Base-by-base conservation (phyloP, 345 rosid species). In the Stellera chamaejasme region DNA sequence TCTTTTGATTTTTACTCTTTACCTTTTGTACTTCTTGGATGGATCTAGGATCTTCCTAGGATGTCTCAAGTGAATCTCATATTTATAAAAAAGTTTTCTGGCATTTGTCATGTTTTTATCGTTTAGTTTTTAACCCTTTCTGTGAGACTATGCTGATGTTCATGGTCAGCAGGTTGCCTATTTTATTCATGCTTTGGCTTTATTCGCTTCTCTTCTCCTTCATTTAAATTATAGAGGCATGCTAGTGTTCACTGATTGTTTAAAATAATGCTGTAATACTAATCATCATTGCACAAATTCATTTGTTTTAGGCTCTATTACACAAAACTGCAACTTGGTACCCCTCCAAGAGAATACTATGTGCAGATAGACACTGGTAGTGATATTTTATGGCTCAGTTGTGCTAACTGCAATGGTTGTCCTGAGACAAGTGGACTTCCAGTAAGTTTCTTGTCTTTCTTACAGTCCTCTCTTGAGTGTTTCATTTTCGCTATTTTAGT, bases 291-390 rank as follows among this genome's bases (percentile, higher is more conserved):
- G 4, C 10, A 50, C 43, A 27, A 44, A 15, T 54, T 27, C 54
- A 48, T 28, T 44, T 13, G 43, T 49, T 36, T 43, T 63, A 90
- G 97, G 77, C 88, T 90, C 59, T 87, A 90, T 65, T 90, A 75
- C 28, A 83, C 97, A 52, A 84, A 65, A 60, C 52, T 90, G 61
- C 82, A 77, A 65, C 50, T 90, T 69, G 97, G 97, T 52, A 66
- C 79, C 67, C 97, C 95, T 53, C 79, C 97, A 32, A 79, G 71
- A 64, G 95, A 90, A 54, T 90, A 79, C 66, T 67, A 82, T 61
- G 97, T 90, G 62, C 97, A 90, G 63, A 72, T 90, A 62, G 97
- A 90, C 54, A 86, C 97, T 5, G 93, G 96, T 50, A 90, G 97
- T 72, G 96, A 90, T 79, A 93, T 87, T 62, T 69, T 90, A 53